These are phyloP conservation scores for Ceratocystis cubensis DNA, from an alignment of 2,329 filamentous ascomycete species.

Conservation along the genomic window DNA sequence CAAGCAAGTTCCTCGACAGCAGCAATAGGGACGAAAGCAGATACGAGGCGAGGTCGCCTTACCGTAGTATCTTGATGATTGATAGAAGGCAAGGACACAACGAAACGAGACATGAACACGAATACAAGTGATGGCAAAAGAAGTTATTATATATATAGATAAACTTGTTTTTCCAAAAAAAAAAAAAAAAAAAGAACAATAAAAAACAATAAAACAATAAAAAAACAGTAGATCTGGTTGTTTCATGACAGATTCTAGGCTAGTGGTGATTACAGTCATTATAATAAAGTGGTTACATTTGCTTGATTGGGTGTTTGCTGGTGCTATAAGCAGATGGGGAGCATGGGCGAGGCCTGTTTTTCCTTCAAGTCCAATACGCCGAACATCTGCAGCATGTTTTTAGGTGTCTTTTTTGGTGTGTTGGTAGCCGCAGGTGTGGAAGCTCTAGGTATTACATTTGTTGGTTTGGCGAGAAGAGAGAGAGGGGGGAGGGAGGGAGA, in stretches of 20 bases:
- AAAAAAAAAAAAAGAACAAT: too few species aligned
- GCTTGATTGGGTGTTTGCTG: background rate
- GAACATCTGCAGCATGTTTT: background rate
- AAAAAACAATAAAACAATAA: too few species aligned
- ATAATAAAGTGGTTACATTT: background rate
- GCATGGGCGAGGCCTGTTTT: conserved; percentile 13
- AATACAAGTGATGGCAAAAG: background rate
- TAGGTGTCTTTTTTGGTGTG: background rate
- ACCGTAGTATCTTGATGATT: too few species aligned
- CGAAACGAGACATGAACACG: background rate
- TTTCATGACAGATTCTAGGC: conserved; percentile 3
- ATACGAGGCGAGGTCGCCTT: background rate
- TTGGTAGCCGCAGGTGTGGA: background rate
- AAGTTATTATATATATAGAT: background rate
- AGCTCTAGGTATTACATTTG: background rate
- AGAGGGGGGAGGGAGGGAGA: background rate
- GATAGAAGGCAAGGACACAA: too few species aligned
- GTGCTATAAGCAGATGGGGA: background rate
- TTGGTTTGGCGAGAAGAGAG: background rate
- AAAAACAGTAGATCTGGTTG: background rate
- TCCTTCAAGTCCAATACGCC: conserved; percentile 10
- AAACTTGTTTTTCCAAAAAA: too few species aligned
- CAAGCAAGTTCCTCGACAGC: background rate
- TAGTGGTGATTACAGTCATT: background rate
- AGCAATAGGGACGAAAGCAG: background rate